These are phyloP conservation scores for Colletotrichum costaricense DNA, from an alignment of 2,329 filamentous ascomycete species.

Conservation along the genomic window DNA sequence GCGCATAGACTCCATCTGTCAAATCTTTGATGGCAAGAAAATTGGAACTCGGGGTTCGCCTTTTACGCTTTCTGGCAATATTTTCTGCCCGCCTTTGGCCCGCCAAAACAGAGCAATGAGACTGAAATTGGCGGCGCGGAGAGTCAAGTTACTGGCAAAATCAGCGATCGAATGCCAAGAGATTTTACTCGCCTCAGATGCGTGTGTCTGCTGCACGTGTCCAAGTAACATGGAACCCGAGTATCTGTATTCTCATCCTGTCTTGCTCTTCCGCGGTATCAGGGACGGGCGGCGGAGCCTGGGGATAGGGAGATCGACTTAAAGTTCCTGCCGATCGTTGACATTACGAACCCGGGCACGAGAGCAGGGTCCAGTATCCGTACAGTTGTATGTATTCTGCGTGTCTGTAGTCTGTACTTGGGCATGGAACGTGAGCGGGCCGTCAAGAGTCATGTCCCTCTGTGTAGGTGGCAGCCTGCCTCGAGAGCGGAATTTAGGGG, in stretches of 20 bases:
- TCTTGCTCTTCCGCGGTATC: background rate
- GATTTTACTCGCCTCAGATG: background rate
- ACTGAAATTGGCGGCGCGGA: background rate
- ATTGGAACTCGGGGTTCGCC: background rate
- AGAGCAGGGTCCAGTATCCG: background rate
- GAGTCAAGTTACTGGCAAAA: no score
- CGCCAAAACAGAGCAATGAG: background rate
- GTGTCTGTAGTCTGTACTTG: no score
- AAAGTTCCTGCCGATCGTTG: conserved; percentile 14
- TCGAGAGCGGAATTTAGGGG: background rate
- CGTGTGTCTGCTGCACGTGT: background rate
- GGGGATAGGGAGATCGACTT: conserved; percentile 3
- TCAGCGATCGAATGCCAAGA: no score
- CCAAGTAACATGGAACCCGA: background rate
- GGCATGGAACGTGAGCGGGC: background rate
- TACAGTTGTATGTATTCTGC: background rate
- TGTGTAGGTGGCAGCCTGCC: background rate
- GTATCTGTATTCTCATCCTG: background rate
- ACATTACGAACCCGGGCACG: background rate
- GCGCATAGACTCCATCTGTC: background rate
- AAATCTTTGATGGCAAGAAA: background rate
- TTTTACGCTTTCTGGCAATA: background rate
- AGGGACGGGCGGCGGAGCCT: conserved; percentile 2
- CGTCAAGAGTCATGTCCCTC: background rate
- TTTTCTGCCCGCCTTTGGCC: background rate